Conservation (phyloP, 805 yeast species). For the Wickerhamomyces hampshirensis region DNA sequence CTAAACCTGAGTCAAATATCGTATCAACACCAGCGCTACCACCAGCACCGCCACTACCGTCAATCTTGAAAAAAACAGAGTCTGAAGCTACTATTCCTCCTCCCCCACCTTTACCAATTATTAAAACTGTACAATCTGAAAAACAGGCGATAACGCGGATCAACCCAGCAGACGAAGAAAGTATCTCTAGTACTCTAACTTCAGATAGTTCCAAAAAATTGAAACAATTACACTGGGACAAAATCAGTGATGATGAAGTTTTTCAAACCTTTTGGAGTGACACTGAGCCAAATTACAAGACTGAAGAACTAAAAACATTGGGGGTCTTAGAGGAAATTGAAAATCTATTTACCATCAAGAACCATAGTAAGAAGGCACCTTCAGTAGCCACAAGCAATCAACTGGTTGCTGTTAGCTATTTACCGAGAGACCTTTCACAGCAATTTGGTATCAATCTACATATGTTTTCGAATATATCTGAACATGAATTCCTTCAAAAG, state of each 20-base stretch:
- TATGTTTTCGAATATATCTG: conserved; percentile 57
- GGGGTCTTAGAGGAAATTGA: conserved; percentile 87
- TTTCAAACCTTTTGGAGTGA: conserved; percentile 84
- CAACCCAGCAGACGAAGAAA: conserved; percentile 5
- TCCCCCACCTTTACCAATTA: conserved; percentile 27
- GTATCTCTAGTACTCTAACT: conserved; percentile 3
- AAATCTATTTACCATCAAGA: conserved; percentile 81
- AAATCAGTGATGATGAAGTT: conserved; percentile 60
- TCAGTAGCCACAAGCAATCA: conserved; percentile 6
- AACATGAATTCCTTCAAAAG: conserved; percentile 61
- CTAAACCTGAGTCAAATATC: neutral
- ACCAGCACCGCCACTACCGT: conserved; percentile 26
- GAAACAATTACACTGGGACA: conserved; percentile 97
- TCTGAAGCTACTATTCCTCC: conserved; percentile 21
- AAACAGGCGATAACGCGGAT: no score
- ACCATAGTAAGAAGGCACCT: conserved; percentile 35
- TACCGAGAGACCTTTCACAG: conserved; percentile 84
- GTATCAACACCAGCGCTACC: conserved; percentile 2
- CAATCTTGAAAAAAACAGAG: conserved; percentile 10
- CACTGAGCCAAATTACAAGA: conserved; percentile 47
- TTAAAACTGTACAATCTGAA: no score
- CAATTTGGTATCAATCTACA: conserved; percentile 94
- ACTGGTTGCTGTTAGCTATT: conserved; percentile 46
- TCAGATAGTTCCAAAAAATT: conserved; percentile 45
- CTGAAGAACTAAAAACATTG: conserved; percentile 60